Base-by-base conservation (phyloP, 176 grass and related monocot species). In the Chrysopogon serrulatus region DNA sequence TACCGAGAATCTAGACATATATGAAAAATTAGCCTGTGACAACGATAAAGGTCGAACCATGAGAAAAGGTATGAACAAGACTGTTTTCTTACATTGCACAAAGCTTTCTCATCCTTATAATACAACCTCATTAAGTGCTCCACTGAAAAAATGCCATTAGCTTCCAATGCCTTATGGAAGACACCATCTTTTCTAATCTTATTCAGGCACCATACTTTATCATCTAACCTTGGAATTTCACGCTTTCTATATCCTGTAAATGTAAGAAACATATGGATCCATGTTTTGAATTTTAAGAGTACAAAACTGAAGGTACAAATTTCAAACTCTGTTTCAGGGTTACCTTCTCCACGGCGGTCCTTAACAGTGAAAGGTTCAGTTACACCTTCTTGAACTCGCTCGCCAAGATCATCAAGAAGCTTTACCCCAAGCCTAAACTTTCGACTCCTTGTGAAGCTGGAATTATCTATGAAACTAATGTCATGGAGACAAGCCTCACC, bases 291-390 rank as follows among this genome's bases (percentile, higher is more conserved):
- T 56, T 9, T 35, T 8, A 26, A n/a, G 4, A 76, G 7, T 8
- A 21, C 11, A 65, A 73, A 86, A 19, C 1, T 76, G 8, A 76
- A 60, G 8, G 27, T 47, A 36, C 72, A 62, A 28, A 4, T 34
- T 30, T n/a, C 48, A 57, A 71, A 72, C 17, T 19, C 14, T 2
- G 4, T 31, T 47, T 49, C 9, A 71, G n/a, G 11, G 17, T 17
- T 83, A 94, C 92, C 71, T 91, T 94, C 88, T 51, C 85, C 86
- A 6, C 86, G 92, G 2, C 74, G 86, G 32, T 94, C 92, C 32
- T 86, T 82, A 27, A 91, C 92, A 41, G 21, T 71, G 33, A 91
- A 94, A 79, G 88, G 61, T 66, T 81, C 79, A 5, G 83, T 88
- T 63, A 88, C 72, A 42, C 77, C 92, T 86, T 90, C 85, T 13